Conservation (phyloP, 2,329 filamentous ascomycete species). For the Emmonsiellopsis sp. region DNA sequence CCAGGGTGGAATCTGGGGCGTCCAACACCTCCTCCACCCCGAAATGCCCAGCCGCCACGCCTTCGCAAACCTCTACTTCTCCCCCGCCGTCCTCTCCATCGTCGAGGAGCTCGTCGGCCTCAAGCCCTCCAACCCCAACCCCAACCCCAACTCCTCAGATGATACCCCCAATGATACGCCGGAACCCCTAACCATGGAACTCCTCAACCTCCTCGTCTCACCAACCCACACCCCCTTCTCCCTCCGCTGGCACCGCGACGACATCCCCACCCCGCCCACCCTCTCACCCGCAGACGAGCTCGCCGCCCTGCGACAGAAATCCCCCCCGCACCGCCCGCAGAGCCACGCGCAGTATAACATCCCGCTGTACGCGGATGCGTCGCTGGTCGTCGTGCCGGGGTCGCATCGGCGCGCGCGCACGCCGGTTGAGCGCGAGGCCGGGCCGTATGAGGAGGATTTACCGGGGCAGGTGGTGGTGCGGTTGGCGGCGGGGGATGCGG, state of each 20-base stretch:
- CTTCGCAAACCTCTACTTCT: slow-evolving; percentile 66
- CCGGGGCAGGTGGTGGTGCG: slow-evolving; percentile 56
- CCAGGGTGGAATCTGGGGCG: slow-evolving; percentile 70
- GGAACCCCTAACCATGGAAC: slow-evolving; percentile 68
- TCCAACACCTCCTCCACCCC: slow-evolving; percentile 76
- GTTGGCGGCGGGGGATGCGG: slow-evolving; percentile 64
- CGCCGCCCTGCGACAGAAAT: slow-evolving; percentile 44
- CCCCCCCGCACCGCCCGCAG: slow-evolving; percentile 40
- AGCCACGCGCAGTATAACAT: slow-evolving; percentile 84
- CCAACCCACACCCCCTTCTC: slow-evolving; percentile 59
- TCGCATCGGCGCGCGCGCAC: slow-evolving; percentile 65
- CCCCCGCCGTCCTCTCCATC: slow-evolving; percentile 50
- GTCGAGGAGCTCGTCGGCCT: slow-evolving; percentile 54
- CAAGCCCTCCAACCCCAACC: slow-evolving; percentile 11
- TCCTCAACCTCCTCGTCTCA: slow-evolving; percentile 76
- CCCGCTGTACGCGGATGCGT: slow-evolving; percentile 64
- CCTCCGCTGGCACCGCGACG: slow-evolving; percentile 78
- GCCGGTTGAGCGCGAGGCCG: slow-evolving; percentile 56
- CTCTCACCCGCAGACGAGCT: slow-evolving; percentile 60
- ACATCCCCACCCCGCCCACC: slow-evolving; percentile 51
- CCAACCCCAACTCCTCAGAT: slow-evolving; percentile 9
- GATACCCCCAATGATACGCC: slow-evolving; percentile 14
- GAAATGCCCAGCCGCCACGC: slow-evolving; percentile 50
- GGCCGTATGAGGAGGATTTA: slow-evolving; percentile 52
- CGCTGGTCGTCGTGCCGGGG: slow-evolving; percentile 66